These are phyloP conservation scores for Zasmidium citrigriseum DNA, from an alignment of 2,329 filamentous ascomycete species.

Conservation along the genomic window DNA sequence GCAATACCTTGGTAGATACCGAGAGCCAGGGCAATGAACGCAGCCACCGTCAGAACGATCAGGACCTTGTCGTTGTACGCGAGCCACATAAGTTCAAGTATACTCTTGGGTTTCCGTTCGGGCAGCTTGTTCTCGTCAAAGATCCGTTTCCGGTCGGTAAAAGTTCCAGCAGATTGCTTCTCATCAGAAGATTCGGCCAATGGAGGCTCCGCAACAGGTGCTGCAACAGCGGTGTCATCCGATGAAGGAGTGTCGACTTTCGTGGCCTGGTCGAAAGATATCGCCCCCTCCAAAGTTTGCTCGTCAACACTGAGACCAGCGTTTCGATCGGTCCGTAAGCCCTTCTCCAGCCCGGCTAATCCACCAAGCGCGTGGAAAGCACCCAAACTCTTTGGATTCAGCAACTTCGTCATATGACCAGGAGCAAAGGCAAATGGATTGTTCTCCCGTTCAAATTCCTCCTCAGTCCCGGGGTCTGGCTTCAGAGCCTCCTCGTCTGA, in stretches of 20 bases:
- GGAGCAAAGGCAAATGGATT: conserved; percentile 85
- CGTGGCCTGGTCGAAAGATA: conserved; percentile 67
- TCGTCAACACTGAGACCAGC: conserved; percentile 73
- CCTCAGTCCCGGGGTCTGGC: conserved; percentile 74
- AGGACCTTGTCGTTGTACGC: conserved; percentile 81
- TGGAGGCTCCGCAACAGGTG: conserved; percentile 23
- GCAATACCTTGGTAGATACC: conserved; percentile 67
- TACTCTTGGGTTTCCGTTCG: conserved; percentile 67
- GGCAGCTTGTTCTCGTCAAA: conserved; percentile 72
- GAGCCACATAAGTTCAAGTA: conserved; percentile 74
- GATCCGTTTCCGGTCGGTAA: conserved; percentile 66
- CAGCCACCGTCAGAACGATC: conserved; percentile 70
- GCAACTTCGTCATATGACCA: conserved; percentile 77
- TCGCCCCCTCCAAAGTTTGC: conserved; percentile 59
- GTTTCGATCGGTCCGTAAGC: conserved; percentile 65
- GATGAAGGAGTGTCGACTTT: conserved; percentile 29
- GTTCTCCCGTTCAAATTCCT: conserved; percentile 71
- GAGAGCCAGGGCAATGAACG: conserved; percentile 71
- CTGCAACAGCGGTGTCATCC: conserved; percentile 25
- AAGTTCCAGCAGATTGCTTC: conserved; percentile 38
- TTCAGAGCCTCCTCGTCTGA: conserved; percentile 69
- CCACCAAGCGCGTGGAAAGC: conserved; percentile 78
- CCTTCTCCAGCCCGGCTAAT: conserved; percentile 70
- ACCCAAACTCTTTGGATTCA: conserved; percentile 75
- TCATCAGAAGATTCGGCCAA: conserved; percentile 16